phyloP scores from a whole-genome alignment of 1,284 basidiomycete species.

The Ustilago lituana region DNA sequence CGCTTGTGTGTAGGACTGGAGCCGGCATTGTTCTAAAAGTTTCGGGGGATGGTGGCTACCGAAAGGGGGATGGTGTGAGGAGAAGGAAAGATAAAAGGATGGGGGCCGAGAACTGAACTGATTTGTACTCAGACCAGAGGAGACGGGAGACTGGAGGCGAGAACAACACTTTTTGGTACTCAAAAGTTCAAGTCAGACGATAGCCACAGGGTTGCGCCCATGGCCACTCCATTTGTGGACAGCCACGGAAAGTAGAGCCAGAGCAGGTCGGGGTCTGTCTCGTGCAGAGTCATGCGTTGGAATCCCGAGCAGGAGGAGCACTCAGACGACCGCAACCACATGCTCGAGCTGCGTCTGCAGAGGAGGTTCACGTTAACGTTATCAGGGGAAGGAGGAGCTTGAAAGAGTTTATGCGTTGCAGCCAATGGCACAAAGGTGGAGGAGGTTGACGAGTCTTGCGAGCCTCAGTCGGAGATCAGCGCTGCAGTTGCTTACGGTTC shows the following conservation, averaged over 20 bases:
- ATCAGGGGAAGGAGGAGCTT: not conserved
- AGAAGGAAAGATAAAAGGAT: conserved; percentile 3
- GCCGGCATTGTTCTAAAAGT: conserved; percentile 11
- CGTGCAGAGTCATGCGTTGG: no score
- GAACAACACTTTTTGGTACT: conserved; percentile 17
- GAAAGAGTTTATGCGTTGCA: conserved; percentile 1
- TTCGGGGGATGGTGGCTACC: not conserved
- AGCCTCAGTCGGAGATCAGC: conserved; percentile 3
- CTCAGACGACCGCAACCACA: conserved; percentile 11
- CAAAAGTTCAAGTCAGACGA: conserved; percentile 7
- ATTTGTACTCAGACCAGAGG: not conserved
- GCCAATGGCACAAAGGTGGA: not conserved
- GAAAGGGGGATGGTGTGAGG: not conserved
- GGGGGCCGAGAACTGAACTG: not conserved
- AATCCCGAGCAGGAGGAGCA: not conserved
- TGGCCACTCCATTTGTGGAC: no score
- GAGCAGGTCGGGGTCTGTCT: no score
- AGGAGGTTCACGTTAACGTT: not conserved
- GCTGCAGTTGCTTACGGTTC: not conserved
- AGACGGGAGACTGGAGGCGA: conserved; percentile 4
- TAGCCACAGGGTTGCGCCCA: conserved; percentile 1
- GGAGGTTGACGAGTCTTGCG: conserved; percentile 3
- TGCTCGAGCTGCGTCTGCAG: conserved; percentile 8
- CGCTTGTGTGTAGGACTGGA: conserved; percentile 13
- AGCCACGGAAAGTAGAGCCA: no score